phyloP scores from a whole-genome alignment of 768 basidiomycete species.

The Coprinopsis cinerea region DNA sequence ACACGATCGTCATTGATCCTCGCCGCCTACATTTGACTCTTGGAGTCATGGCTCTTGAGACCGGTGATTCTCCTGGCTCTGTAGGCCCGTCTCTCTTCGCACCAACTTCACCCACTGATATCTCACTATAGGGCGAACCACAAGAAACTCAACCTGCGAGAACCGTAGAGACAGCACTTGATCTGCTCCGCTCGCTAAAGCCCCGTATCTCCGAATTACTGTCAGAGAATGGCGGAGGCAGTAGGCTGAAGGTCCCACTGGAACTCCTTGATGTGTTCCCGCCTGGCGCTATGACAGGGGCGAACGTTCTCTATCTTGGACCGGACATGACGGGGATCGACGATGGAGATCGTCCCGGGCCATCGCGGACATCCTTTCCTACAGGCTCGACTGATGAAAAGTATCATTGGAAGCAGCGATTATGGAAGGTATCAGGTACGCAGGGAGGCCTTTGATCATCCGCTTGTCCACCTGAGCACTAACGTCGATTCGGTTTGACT shows the following conservation, averaged over 20 bases:
- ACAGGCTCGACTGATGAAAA: neutral
- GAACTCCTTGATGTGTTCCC: constrained; percentile 44
- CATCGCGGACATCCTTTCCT: neutral
- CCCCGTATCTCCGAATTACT: constrained; percentile 39
- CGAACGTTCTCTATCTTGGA: constrained; percentile 54
- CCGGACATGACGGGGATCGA: constrained; percentile 29
- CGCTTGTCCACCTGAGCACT: neutral
- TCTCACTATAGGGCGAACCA: neutral
- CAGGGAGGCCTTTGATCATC: neutral
- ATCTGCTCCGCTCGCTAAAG: constrained; percentile 35
- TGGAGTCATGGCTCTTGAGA: constrained; percentile 61
- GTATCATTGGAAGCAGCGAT: constrained; percentile 11
- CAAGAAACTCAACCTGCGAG: neutral
- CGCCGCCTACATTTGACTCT: constrained; percentile 66
- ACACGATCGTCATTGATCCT: constrained; percentile 50
- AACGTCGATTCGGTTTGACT: neutral
- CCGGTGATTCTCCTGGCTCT: constrained; percentile 10
- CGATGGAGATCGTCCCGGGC: constrained; percentile 14
- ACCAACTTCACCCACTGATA: neutral
- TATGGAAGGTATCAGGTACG: constrained; percentile 28
- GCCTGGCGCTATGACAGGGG: constrained; percentile 25
- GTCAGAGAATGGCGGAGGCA: constrained; percentile 4
- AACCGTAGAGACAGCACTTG: constrained; percentile 28
- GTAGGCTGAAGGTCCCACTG: constrained; percentile 30
- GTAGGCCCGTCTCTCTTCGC: neutral